Percentiles rank a stretch among this genome's conserved stretches.
phyloP scores from a whole-genome alignment of 2,329 filamentous ascomycete genomes.

The Aspergillus sp. region DNA sequence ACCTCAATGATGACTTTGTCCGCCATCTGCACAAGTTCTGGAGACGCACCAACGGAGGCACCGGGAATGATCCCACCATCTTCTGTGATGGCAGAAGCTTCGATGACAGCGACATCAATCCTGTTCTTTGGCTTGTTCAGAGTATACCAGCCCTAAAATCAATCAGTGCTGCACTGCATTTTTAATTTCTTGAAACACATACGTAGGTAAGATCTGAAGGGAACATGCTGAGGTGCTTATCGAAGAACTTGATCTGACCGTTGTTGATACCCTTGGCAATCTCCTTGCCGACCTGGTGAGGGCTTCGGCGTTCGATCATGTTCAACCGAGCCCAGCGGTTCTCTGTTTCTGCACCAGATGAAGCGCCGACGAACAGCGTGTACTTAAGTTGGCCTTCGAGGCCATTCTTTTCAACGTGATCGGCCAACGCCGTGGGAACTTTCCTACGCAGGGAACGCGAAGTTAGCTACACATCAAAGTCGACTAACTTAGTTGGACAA shows the following conservation, averaged over 20 bases:
- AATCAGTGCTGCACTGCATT: not conserved
- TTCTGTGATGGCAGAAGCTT: constrained; percentile 82
- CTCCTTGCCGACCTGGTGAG: constrained; percentile 87
- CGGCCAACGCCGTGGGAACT: constrained; percentile 78
- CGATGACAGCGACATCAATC: constrained; percentile 80
- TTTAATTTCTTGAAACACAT: constrained; percentile 20
- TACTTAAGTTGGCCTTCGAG: constrained; percentile 83
- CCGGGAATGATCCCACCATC: constrained; percentile 87
- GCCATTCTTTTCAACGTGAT: constrained; percentile 84
- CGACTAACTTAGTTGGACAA: not conserved
- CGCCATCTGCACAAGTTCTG: constrained; percentile 85
- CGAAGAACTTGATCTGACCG: constrained; percentile 86
- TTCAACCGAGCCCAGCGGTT: constrained; percentile 86
- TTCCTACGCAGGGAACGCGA: constrained; percentile 54
- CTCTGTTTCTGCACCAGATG: constrained; percentile 84
- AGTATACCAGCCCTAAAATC: constrained; percentile 71
- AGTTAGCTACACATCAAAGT: constrained; percentile 1
- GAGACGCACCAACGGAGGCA: constrained; percentile 79
- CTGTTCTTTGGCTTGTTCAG: constrained; percentile 72
- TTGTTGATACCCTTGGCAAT: constrained; percentile 90
- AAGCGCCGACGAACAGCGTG: constrained; percentile 85
- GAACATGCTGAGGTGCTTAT: constrained; percentile 93
- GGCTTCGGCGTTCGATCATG: constrained; percentile 84
- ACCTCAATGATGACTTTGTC: constrained; percentile 93
- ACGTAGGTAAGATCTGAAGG: constrained; percentile 81